phyloP scores from a whole-genome alignment of 2,329 filamentous ascomycete genomes.

The Epichloe brachyelytri region DNA sequence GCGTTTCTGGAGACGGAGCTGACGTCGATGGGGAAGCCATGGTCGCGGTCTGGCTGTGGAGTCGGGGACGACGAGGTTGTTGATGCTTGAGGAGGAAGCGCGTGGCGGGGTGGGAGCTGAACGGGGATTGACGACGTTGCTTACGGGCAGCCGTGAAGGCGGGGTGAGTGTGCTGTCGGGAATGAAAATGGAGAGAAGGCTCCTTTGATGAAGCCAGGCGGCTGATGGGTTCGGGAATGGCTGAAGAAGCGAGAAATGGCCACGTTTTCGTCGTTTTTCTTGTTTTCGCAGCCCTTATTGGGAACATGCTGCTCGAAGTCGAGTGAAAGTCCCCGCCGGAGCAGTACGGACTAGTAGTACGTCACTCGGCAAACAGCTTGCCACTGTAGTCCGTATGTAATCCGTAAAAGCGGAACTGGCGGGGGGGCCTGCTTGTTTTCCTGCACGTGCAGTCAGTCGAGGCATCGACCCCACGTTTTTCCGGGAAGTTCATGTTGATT shows the following conservation, averaged over 20 bases:
- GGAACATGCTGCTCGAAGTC: neutral
- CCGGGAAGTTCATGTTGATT: too few species aligned
- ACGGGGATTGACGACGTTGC: neutral
- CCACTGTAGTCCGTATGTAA: too few species aligned
- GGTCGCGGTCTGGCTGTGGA: neutral
- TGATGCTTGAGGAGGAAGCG: neutral
- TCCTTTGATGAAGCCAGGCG: too few species aligned
- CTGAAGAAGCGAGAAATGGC: neutral
- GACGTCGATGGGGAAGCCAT: constrained; percentile 5
- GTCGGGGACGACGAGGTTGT: neutral
- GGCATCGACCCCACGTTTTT: too few species aligned
- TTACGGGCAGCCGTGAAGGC: neutral
- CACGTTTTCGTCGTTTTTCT: neutral
- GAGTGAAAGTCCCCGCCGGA: too few species aligned
- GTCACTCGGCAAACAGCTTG: neutral
- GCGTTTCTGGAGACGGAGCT: constrained; percentile 1
- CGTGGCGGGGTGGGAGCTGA: neutral
- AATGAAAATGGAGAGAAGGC: neutral
- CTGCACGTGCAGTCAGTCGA: too few species aligned
- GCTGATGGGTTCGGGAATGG: too few species aligned
- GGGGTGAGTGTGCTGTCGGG: neutral
- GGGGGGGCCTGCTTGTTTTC: neutral
- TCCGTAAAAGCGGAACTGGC: neutral
- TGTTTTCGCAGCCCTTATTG: neutral
- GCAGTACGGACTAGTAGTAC: neutral